These are phyloP conservation scores for Aspergillus japonicus DNA, from an alignment of 2,329 filamentous ascomycete genomes.

Conservation along the genomic window DNA sequence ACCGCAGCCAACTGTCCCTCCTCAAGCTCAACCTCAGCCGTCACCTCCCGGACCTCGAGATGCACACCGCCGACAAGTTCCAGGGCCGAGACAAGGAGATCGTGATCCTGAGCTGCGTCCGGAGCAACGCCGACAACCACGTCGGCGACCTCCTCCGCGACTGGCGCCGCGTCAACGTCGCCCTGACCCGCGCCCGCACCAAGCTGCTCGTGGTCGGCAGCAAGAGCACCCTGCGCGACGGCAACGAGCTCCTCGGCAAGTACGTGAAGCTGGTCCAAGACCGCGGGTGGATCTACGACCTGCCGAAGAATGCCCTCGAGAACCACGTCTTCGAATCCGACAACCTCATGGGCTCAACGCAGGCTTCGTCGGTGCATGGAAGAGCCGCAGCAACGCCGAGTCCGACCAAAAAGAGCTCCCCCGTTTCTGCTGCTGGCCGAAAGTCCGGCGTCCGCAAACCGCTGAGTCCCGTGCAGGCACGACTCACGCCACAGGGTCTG, in stretches of 20 bases:
- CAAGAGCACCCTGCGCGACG: constrained; percentile 66
- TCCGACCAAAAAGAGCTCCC: constrained; percentile 31
- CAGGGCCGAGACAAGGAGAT: constrained; percentile 96
- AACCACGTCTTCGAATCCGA: constrained; percentile 64
- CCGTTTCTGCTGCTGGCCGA: constrained; percentile 23
- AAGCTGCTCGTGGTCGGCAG: constrained; percentile 90
- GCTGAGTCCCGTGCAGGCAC: constrained; percentile 34
- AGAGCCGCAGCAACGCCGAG: constrained; percentile 24
- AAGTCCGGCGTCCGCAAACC: constrained; percentile 25
- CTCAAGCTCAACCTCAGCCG: constrained; percentile 70
- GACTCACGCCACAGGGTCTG: constrained; percentile 33
- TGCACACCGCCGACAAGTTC: constrained; percentile 96
- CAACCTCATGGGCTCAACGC: constrained; percentile 15
- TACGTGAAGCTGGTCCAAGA: constrained; percentile 77
- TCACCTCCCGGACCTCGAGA: constrained; percentile 67
- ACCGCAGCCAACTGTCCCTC: constrained; percentile 84
- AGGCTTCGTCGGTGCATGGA: constrained; percentile 20
- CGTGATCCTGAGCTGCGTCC: constrained; percentile 80
- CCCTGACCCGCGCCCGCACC: constrained; percentile 86
- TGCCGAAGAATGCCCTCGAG: constrained; percentile 64
- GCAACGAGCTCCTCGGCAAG: constrained; percentile 70
- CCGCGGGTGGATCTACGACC: constrained; percentile 74
- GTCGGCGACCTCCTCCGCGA: constrained; percentile 93
- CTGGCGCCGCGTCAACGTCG: constrained; percentile 92
- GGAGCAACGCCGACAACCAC: constrained; percentile 75